Evolutionary conservation across 1,284 basidiomycete genomes (phyloP), one percentile per base, ranked within the genome.

Genomic region (Golubevia pallescens): DNA sequence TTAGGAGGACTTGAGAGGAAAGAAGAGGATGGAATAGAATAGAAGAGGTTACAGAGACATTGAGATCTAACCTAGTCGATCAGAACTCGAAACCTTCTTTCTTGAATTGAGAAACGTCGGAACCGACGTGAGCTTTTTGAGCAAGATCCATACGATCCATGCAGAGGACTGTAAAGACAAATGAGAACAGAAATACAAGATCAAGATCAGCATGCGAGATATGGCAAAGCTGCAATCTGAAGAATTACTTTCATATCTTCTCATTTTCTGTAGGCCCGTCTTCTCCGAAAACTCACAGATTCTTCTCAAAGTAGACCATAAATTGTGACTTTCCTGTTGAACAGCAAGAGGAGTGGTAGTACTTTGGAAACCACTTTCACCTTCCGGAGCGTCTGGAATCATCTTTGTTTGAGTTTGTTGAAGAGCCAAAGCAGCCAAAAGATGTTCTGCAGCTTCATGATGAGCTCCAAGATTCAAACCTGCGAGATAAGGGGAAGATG

Each of bases 371-470:
- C 68, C 69, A 21, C 73, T 66, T 19, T 74, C 67, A 2, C 73
- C 79, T 34, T 70, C 68, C 0, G 81, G 79, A 21, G 78, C 70
- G 32, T 85, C 80, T 8, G 81, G 82, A 10, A 80, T 24, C 34
- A 38, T 5, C n/a, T n/a, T 78, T 77, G 65, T 82, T 84, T 70
- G 80, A 34, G 86, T 80, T 62, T 87, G 86, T 91, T 90, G 96
- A 76, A 97, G 88, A 1, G 90, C 90, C n/a, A 99, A 87, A 0
- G 94, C 97, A 66, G 93, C 92, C 62, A 99, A 88, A 86, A 99
- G 92, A 86, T 99, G 97, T 79, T 99, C 97, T 1, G 94, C 94
- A 0, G 97, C 96, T 87, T 99, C 96, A 79, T 93, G 92, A 85
- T 94, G 90, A 5, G 95, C 94, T 19, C 95, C 95, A 59, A 99